Percentiles rank a stretch among this genome's conserved stretches.
These are phyloP conservation scores for Bathelium albidoporum DNA, from an alignment of 495 filamentous ascomycete species.

Conservation along the genomic window DNA sequence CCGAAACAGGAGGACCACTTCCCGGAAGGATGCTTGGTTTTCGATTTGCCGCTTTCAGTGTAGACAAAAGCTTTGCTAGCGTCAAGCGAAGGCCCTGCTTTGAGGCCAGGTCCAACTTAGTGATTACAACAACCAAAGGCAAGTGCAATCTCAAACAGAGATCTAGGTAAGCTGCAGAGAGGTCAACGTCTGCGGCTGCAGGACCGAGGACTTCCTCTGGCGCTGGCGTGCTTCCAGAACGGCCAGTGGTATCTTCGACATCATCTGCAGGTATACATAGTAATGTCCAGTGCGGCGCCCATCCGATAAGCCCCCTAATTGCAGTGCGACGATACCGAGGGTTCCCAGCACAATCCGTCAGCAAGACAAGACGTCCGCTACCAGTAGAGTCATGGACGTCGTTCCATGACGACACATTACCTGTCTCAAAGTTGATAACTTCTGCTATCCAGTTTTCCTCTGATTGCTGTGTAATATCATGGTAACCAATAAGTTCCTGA, in stretches of 20 bases:
- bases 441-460: constrained; percentile 30
- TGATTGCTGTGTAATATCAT: constrained; percentile 17
- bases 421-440: constrained; percentile 78
- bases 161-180: constrained; percentile 72
- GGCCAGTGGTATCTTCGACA: constrained; percentile 38
- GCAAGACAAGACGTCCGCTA: constrained; percentile 66
- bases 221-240: constrained; percentile 29
- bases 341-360: constrained; percentile 86
- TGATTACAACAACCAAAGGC: constrained; percentile 71
- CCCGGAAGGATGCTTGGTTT: constrained; percentile 57
- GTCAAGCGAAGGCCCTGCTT: constrained; percentile 55
- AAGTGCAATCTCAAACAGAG: constrained; percentile 70
- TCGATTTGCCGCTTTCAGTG: constrained; percentile 62
- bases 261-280: constrained; percentile 81
- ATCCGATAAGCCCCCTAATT: constrained; percentile 78
- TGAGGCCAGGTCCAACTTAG: constrained; percentile 81
- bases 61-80: constrained; percentile 62
- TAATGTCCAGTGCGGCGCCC: constrained; percentile 89
- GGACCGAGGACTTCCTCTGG: constrained; percentile 41
- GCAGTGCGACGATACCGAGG: constrained; percentile 79
- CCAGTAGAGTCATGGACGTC: constrained; percentile 77
- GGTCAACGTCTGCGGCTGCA: constrained; percentile 50
- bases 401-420: constrained; percentile 84
- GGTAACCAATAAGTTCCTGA: constrained; percentile 86
- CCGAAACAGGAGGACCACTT: constrained; percentile 5